A percentile compares a stretch with the other conserved stretches of the same genome.
phyloP scores from a whole-genome alignment of 78 protist genomes.

The Acrasis kona region DNA sequence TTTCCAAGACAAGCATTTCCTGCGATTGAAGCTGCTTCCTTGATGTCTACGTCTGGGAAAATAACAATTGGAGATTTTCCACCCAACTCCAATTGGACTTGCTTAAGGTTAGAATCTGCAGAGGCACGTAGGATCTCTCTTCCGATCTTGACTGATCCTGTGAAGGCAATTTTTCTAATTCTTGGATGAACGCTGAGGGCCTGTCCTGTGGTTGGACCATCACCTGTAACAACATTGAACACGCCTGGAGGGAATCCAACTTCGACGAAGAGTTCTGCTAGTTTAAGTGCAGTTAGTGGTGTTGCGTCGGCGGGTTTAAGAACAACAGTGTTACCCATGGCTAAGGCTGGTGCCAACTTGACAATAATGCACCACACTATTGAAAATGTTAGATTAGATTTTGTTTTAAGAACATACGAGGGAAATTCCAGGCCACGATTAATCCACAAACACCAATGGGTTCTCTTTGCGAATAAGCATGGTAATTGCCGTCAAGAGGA shows the following conservation, averaged over 20 bases:
- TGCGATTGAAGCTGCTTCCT: conserved; percentile 36
- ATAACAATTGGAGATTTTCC: conserved; percentile 85
- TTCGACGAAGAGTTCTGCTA: conserved; percentile 45
- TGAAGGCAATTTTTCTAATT: conserved; percentile 73
- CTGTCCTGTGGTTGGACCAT: conserved; percentile 45
- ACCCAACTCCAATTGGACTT: conserved; percentile 47
- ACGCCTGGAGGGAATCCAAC: conserved; percentile 89
- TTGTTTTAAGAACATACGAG: no score
- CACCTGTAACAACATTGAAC: conserved; percentile 68
- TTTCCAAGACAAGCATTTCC: conserved; percentile 39
- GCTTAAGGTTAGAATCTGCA: conserved; percentile 8
- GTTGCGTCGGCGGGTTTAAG: conserved; percentile 78
- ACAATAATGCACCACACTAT: background rate
- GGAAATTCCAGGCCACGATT: conserved; percentile 59
- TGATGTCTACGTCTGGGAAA: conserved; percentile 66
- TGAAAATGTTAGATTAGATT: no score
- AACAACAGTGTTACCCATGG: conserved; percentile 74
- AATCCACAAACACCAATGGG: conserved; percentile 45
- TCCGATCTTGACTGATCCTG: conserved; percentile 65
- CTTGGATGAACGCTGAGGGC: conserved; percentile 44
- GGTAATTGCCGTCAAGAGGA: conserved; percentile 10
- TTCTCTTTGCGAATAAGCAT: conserved; percentile 28
- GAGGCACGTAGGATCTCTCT: conserved; percentile 27
- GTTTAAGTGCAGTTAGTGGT: conserved; percentile 67
- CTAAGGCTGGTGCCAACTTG: conserved; percentile 77